These are phyloP conservation scores for Ceratocystis harringtonii DNA, from an alignment of 2,329 filamentous ascomycete species.

Conservation along the genomic window DNA sequence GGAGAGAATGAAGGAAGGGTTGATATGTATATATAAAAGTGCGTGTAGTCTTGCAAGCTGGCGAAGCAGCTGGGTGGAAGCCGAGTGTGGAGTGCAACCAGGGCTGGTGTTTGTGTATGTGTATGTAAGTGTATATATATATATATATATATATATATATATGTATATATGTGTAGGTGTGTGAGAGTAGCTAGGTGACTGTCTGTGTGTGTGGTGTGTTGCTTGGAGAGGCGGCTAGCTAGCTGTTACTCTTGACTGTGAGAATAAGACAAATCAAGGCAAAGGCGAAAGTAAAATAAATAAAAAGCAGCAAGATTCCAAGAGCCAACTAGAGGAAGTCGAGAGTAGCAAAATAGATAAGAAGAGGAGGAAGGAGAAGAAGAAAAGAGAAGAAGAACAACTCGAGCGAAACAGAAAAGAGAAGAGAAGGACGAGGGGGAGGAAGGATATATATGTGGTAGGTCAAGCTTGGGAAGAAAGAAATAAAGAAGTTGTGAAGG, in stretches of 20 bases:
- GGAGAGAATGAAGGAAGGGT: not conserved
- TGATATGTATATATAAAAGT: too few relatives aligned
- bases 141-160: not conserved
- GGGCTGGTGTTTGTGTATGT: not conserved
- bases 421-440: slow-evolving; percentile 13
- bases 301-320: slow-evolving; percentile 4
- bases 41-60: not conserved
- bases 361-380: slow-evolving; percentile 1
- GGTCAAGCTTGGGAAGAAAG: not conserved
- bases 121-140: not conserved
- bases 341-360: not conserved
- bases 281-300: slow-evolving; percentile 9
- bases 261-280: not conserved
- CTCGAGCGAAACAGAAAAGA: slow-evolving; percentile 9
- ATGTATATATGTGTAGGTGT: not conserved
- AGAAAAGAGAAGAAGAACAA: not conserved
- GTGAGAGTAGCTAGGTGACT: too few relatives aligned
- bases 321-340: not conserved
- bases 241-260: not conserved
- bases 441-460: slow-evolving; percentile 9
- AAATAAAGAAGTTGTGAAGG: slow-evolving; percentile 10
- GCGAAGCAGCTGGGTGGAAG: not conserved
- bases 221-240: not conserved
- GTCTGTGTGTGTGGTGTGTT: not conserved
- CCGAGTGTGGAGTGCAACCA: not conserved